Evolutionary conservation across 495 filamentous ascomycete species (phyloP), one percentile per base, ranked within the genome.

Genomic region (Beverwykella pulmonaria): DNA sequence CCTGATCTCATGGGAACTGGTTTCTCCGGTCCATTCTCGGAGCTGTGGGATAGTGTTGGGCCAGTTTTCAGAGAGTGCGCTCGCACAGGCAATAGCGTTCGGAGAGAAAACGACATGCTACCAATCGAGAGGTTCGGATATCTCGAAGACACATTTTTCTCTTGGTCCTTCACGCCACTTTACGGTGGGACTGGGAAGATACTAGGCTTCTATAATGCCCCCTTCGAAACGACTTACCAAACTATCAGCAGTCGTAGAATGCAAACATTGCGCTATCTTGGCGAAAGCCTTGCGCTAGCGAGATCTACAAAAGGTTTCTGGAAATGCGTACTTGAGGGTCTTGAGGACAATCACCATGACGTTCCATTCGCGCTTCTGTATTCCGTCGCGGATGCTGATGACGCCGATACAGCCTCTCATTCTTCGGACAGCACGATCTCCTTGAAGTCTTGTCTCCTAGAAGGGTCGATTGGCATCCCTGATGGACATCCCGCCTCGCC

Each of bases 351-450:
- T 57, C 49, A 63, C 27, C 48, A 55, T 25, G 68, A 71, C 26
- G 41, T 68, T 2, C 68, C 68, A 1, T 68, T 71, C 32, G 68
- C 68, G 17, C 14, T 71, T 4, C 41, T 71, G 17, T 71, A 71
- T 29, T 68, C 68, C 15, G 39, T 71, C n/a, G 59, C 52, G 9
- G 75, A 80, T 12, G 72, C 75, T 23, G 59, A 71, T n/a, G 49
- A 59, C 41, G 52, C 55, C 0, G 68, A 71, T 36, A 58, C 63
- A 6, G 63, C 59, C 1, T 71, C 53, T 14, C 56, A 59, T 27
- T 67, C 64, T 2, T 53, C 53, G 3, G 64, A 62, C 27, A 71
- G 53, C 46, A 65, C 67, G 22, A 57, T 63, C 1, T 56, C 63
- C 10, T 41, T 59, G 14, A 67, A 68, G 59, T 36, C 25, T 19